phyloP scores from a whole-genome alignment of 371 early-diverging fungal species.

The Mucor lusitanicus region DNA sequence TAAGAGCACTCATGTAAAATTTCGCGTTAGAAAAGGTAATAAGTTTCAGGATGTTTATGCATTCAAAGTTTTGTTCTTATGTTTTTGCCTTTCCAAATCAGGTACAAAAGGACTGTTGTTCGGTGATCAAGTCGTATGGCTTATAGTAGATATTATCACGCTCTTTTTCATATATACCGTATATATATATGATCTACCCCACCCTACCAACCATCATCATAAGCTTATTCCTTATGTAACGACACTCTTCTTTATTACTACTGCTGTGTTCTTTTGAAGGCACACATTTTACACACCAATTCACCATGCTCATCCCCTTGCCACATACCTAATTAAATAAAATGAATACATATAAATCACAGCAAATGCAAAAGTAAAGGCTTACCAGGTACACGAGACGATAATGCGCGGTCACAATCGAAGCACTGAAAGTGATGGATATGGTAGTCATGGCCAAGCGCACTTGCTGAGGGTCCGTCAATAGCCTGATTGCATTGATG shows the following conservation, averaged over 20 bases:
- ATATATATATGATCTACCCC: too few species aligned
- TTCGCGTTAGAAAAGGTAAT: too few species aligned
- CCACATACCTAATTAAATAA: conserved; percentile 25
- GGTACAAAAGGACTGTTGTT: too few species aligned
- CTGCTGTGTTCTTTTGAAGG: conserved; percentile 1
- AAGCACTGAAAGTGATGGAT: conserved; percentile 56
- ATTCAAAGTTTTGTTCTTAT: too few species aligned
- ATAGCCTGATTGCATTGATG: conserved; percentile 38
- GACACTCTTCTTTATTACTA: background rate
- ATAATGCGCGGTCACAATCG: conserved; percentile 45
- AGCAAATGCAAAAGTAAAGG: background rate
- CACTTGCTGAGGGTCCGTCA: conserved; percentile 51
- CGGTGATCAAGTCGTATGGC: too few species aligned
- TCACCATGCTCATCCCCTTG: conserved; percentile 20
- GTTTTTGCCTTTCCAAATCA: too few species aligned
- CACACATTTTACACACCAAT: conserved; percentile 28
- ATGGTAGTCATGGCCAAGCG: conserved; percentile 57
- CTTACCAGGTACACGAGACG: conserved; percentile 34
- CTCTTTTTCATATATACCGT: too few species aligned
- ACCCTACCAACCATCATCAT: too few species aligned
- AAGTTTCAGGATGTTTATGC: too few species aligned
- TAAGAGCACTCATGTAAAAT: too few species aligned
- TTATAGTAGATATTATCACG: too few species aligned
- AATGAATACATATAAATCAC: background rate
- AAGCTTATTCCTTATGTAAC: too few species aligned